Evolutionary conservation across 139 green algal genomes (phyloP), one percentile per base, ranked within the genome.

Genomic region (Coelastrella sp.): DNA sequence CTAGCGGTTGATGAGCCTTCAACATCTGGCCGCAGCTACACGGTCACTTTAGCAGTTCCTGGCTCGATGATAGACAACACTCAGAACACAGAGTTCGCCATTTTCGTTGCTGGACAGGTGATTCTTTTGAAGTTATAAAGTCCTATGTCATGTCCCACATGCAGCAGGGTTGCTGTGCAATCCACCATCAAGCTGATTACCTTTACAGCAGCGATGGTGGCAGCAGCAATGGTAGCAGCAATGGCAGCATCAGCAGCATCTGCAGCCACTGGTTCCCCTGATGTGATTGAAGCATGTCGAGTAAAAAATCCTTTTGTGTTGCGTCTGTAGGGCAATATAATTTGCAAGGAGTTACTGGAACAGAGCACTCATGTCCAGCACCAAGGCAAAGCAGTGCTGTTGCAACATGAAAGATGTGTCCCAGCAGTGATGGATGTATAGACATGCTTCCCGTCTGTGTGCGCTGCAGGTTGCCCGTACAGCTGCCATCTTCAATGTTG

Each of bases 401-500:
- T 49, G 35, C 35, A n/a, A n/a, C n/a, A n/a, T n/a, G n/a, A n/a
- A n/a, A n/a, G n/a, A n/a, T n/a, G n/a, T n/a, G n/a, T n/a, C n/a
- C n/a, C n/a, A 49, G 35, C 35, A 49, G 35, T 49, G 35, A 49
- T 49, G 35, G 35, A 49, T 49, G 35, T 3, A 49, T 15, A 70
- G 14, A 70, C 63, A 5, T 70, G 63, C 63, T 70, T 49, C 35
- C 35, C 35, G 35, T 14, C 73, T 22, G 17, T 22, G 35, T 49
- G 35, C 35, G 3, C 78, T 59, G 12, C 94, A 96, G 85, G 94
- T 98, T 35, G 96, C 96, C 1, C 93, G 97, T 1, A 93, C 95
- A 20, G 94, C 95, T 15, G 95, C 95, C 58, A 95, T 98, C 8
- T 98, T 98, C 82, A 96, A 95, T 60, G 91, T 98, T 0, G 96